Percentiles rank a stretch among this genome's conserved stretches.
phyloP scores from a whole-genome alignment of 2,329 filamentous ascomycete species.

The Berkeleyomyces basicola region DNA sequence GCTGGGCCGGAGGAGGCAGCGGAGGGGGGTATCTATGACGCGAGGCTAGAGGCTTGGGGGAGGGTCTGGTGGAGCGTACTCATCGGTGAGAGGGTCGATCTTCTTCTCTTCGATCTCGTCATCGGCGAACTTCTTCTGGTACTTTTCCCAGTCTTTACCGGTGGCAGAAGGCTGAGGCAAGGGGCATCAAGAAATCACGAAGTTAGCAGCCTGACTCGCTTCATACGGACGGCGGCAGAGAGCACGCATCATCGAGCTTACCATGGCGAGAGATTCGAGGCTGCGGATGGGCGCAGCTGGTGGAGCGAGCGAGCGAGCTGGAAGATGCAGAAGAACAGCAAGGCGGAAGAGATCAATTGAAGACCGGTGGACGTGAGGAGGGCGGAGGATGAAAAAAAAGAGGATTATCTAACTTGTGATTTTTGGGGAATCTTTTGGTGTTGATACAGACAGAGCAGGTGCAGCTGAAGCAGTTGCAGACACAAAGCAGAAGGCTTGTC shows the following conservation, averaged over 20 bases:
- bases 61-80: constrained; percentile 41
- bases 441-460: background rate
- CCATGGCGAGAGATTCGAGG: constrained; percentile 6
- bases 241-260: background rate
- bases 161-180: constrained; percentile 68
- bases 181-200: background rate
- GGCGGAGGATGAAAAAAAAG: background rate
- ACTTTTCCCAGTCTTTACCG: constrained; percentile 95
- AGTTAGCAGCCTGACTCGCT: background rate
- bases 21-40: constrained; percentile 6
- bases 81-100: constrained; percentile 90
- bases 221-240: background rate
- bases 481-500: background rate
- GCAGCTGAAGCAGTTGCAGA: background rate
- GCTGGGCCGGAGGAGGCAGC: constrained; percentile 17
- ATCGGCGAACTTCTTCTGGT: constrained; percentile 90
- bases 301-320: background rate
- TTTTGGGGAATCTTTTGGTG: background rate
- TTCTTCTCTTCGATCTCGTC: constrained; percentile 99
- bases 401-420: background rate
- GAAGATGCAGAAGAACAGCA: background rate
- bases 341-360: background rate
- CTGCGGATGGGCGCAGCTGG: constrained; percentile 1
- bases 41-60: constrained; percentile 17
- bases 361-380: background rate